Evolutionary conservation across 2,329 filamentous ascomycete genomes (phyloP).

Genomic region (Xylariaceae sp.): DNA sequence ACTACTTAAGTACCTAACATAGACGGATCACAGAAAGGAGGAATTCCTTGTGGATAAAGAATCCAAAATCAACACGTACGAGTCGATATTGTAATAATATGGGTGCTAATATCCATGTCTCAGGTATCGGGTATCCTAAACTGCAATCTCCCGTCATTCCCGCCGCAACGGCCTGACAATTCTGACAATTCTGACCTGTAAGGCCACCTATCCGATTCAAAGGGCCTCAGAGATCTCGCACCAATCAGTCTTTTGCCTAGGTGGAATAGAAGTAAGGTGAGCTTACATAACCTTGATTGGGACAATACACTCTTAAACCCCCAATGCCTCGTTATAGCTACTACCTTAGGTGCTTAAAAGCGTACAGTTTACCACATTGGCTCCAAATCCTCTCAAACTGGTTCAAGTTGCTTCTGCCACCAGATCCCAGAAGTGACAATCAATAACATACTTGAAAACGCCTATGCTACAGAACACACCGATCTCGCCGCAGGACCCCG

Average conservation of each 20-base stretch:
- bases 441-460: conserved; percentile 3
- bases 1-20: conserved; percentile 2
- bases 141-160: conserved; percentile 23
- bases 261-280: conserved; percentile 17
- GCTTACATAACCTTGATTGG: conserved; percentile 14
- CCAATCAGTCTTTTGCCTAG: conserved; percentile 19
- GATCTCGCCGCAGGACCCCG: conserved; percentile 5
- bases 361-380: conserved; percentile 25
- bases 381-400: neutral
- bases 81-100: conserved; percentile 20
- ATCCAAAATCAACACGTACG: neutral
- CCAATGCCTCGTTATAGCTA: conserved; percentile 18
- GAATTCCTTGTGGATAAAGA: conserved; percentile 11
- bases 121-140: neutral
- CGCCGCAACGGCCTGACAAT: conserved; percentile 8
- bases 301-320: conserved; percentile 11
- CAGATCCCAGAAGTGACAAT: neutral
- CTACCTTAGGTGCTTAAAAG: no score
- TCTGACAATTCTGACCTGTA: no score
- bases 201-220: conserved; percentile 20
- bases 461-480: neutral
- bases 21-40: conserved; percentile 3
- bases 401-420: neutral
- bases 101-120: neutral
- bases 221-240: conserved; percentile 22